A percentile compares a stretch with the other conserved stretches of the same genome.
Evolutionary conservation across 768 basidiomycete genomes (phyloP).

Genomic region (Suillus decipiens): DNA sequence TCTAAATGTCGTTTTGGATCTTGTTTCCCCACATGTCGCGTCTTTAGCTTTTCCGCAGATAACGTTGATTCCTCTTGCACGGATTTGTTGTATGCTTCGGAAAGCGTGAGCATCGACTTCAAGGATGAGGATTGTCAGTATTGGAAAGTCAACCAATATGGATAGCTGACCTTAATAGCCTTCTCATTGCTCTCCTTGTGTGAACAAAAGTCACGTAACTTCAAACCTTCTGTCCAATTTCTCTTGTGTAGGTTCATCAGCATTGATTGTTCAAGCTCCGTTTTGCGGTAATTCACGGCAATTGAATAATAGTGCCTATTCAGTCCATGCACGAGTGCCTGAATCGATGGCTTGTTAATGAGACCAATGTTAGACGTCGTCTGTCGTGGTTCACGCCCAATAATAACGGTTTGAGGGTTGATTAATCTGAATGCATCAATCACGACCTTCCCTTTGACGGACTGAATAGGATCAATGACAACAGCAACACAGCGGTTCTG

Average conservation of each 20-base stretch:
- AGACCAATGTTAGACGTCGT: conserved; percentile 98
- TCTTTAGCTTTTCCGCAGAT: conserved; percentile 91
- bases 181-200: conserved; percentile 91
- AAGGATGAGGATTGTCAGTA: conserved; percentile 20
- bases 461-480: conserved; percentile 98
- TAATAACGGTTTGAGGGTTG: conserved; percentile 84
- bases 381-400: conserved; percentile 93
- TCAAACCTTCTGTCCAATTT: conserved; percentile 98
- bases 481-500: conserved; percentile 94
- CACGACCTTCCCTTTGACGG: conserved; percentile 97
- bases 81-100: conserved; percentile 95
- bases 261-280: conserved; percentile 97
- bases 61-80: conserved; percentile 98
- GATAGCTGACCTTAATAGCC: conserved; percentile 80
- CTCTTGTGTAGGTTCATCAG: conserved; percentile 98
- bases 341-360: conserved; percentile 99
- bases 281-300: conserved; percentile 97
- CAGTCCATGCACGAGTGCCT: conserved; percentile 95
- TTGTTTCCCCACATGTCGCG: conserved; percentile 95
- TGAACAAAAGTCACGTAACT: conserved; percentile 84
- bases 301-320: conserved; percentile 99
- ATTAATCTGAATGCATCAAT: conserved; percentile 99
- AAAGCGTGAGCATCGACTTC: conserved; percentile 91
- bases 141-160: conserved; percentile 20
- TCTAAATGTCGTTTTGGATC: conserved; percentile 98